phyloP scores from a whole-genome alignment of 345 rosid species.

The Camelina neglecta region DNA sequence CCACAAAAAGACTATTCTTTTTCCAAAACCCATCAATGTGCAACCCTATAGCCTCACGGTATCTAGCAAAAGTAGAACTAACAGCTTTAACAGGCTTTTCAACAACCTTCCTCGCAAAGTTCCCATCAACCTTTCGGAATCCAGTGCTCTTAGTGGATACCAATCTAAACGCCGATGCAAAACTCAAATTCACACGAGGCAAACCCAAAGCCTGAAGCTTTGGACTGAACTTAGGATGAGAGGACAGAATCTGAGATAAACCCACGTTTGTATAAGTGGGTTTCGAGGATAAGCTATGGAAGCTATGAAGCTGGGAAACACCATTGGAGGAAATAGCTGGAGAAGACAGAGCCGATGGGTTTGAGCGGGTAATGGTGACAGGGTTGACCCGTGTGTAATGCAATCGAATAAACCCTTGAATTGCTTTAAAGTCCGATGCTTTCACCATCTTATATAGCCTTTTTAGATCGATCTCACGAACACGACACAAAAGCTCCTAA shows the following conservation, averaged over 20 bases:
- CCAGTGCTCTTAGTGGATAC: constrained; percentile 49
- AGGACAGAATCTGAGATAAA: constrained; percentile 50
- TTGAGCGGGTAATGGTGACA: constrained; percentile 38
- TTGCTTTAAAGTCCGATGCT: constrained; percentile 47
- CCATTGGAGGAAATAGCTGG: constrained; percentile 37
- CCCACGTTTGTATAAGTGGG: constrained; percentile 47
- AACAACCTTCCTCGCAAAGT: constrained; percentile 54
- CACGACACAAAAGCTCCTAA: constrained; percentile 2
- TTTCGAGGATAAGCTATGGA: constrained; percentile 43
- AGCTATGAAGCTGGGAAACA: constrained; percentile 36
- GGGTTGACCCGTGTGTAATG: constrained; percentile 48
- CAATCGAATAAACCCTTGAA: constrained; percentile 52
- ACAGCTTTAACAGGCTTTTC: constrained; percentile 65
- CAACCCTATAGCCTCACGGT: constrained; percentile 77
- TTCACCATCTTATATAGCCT: constrained; percentile 47
- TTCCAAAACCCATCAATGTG: constrained; percentile 79
- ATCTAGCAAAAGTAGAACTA: constrained; percentile 59
- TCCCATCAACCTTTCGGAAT: constrained; percentile 47
- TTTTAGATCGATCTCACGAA: constrained; percentile 26
- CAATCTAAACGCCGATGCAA: constrained; percentile 51
- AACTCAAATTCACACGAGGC: constrained; percentile 31
- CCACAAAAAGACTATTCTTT: constrained; percentile 67
- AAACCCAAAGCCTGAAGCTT: constrained; percentile 34
- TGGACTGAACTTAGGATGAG: constrained; percentile 34
- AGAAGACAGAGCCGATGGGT: constrained; percentile 34